Base-by-base conservation (phyloP, 306 rosid genomes). In the Cicer judaicum region DNA sequence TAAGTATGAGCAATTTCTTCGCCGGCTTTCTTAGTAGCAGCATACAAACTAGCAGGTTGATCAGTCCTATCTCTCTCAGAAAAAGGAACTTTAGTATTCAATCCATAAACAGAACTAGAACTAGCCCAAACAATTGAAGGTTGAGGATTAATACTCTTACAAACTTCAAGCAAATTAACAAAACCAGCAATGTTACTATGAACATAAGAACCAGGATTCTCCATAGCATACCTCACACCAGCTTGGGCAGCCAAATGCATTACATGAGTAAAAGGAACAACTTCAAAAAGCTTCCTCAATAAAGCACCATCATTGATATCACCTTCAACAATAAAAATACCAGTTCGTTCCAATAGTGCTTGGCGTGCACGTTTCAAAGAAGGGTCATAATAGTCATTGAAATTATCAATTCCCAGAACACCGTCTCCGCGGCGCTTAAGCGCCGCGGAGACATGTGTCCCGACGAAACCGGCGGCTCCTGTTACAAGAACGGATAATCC, bases 191-290 rank as follows among this genome's bases (percentile, higher is more conserved):
- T 87, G 52, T 94, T 94, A 78, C 97, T 94, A 82, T 94, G 98
- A 47, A 94, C 97, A 84, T 94, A 94, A 24, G 98, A 91, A 12
- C 90, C 82, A 43, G 98, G 98, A 81, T 94, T 94, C 74, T 91
- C 96, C 97, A 94, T 91, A 43, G 98, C 98, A 70, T 94, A 94
- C 96, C 98, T 91, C 81, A 94, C 98, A 64, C 98, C 98, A 77
- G 98, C 98, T 60, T 93, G 98, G 70, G 98, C 98, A 36, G 98
- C 98, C 84, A 93, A 85, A 73, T 94, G 98, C 98, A 94, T 91
- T 18, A 94, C 98, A 70, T 94, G 98, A 9, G 98, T 94, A 62
- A 94, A 94, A 7, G 94, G 74, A 52, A 94, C 98, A 50, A 94
- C 90, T 84, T 91, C 98, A 55, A 94, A 94, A 16, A 94, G 96